Evolutionary conservation across 75 land plant species (phyloP), one percentile per base, ranked within the genome.

Genomic region (Selaginella tamariscina): DNA sequence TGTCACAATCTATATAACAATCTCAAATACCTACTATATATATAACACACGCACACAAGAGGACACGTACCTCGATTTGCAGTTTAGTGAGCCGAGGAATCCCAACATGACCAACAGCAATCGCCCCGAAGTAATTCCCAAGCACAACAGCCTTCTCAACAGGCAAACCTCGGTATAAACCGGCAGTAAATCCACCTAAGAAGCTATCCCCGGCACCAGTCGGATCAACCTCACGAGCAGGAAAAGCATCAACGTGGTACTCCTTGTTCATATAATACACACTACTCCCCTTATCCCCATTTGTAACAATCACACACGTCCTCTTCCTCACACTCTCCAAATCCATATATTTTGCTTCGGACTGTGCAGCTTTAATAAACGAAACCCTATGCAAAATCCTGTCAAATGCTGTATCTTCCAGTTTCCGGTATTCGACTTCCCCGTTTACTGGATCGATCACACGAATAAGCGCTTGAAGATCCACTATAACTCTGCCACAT

Each of bases 141-240:
- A 89, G 57, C 70, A 85, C 74, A 0, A 84, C 95, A 33, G 98
- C 86, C 60, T 89, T 83, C 13, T 80, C 72, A 27, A 87, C 82
- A 15, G 79, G 67, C 68, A 94, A 65, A 0, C 96, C 98, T 31
- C 74, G 74, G 54, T 75, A 73, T 39, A 94, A 39, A 23, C 96
- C 98, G 0, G 82, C 83, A 0, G 83, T 80, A 44, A 94, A 83
- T 0, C 96, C 98, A 5, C 84, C 98, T 23, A 94, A 54, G 69
- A 89, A 89, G 70, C 91, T 89, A 68, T 94, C 98, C 0, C 98
- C 98, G 1, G 98, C 98, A 24, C 98, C 98, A 0, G 98, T 94
- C 0, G 98, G 98, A 77, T 94, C 98, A 15, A 94, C 67, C 78
- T 94, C 86, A 2, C 70, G 54, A 0, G 86, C 79, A 29, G 70